Evolutionary conservation across 331 rosid genomes (phyloP), one percentile per base, ranked within the genome.

Genomic region (Stylosanthes scabra): DNA sequence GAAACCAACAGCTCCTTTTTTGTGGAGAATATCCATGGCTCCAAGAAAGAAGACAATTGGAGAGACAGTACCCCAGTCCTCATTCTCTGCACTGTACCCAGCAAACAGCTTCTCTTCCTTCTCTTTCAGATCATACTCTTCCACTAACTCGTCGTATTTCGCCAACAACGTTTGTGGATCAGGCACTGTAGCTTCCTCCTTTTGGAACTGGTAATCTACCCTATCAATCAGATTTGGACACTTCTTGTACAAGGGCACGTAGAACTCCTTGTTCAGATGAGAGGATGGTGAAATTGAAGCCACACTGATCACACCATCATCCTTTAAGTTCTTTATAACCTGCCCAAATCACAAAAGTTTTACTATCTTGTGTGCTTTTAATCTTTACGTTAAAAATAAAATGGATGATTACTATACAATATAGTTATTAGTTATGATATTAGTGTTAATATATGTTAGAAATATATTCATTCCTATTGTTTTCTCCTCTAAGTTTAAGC

Each of bases 171-270:
- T 29, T 8, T 27, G 5, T 0, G 82, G 87, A 0, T 29, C 42
- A 8, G 5, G 29, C 25, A 83, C 74, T n/a, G 42, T 6, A n/a
- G 2, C 0, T 11, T 28, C 75, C 69, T 83, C 87, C 1, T 79
- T 79, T 31, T 83, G 87, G 34, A 83, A 83, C 62, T 83, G 87
- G 60, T 83, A 83, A 72, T 71, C 87, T 3, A 83, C 82, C 76
- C 64, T 79, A 3, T 79, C 74, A 11, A 83, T 27, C 1, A 6
- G 11, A 3, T 0, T 0, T 0, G 8, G 1, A 6, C 5, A 44
- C 9, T 3, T 0, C 0, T 0, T 8, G 12, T 71, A 75, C 67
- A 79, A 11, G 2, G 2, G 1, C 0, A 4, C 0, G 47, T 83
- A 83, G 9, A 9, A 83, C 0, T 83, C 80, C 0, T 6, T 9